Evolutionary conservation across 345 rosid genomes (phyloP), one percentile per base, ranked within the genome.

Genomic region (Conringia planisiliqua): DNA sequence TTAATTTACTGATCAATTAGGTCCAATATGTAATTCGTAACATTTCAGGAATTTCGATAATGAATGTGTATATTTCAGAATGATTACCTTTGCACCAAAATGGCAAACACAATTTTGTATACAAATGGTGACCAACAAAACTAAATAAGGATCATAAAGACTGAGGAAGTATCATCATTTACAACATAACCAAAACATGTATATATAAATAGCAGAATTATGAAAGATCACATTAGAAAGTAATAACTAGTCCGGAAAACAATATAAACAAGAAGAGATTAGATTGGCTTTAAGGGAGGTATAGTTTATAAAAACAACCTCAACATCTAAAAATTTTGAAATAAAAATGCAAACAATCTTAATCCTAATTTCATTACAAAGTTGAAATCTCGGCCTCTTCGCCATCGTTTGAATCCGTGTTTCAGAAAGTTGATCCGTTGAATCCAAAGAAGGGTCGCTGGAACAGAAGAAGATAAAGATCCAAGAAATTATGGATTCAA

Each of bases 391-490:
- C 29, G 5, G 32, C 68, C 24, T 32, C 47, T 58, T 71, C 18
- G 2, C 20, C 54, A 38, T 7, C 4, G 35, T 10, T 51, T 61
- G 16, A 61, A 60, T 8, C 42, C 29, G 13, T 65, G 57, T 58
- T 39, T 88, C 83, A 90, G 87, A 90, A 90, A 10, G 94, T 92
- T 48, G 92, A 86, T 72, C 92, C 98, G 17, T 88, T 90, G 63
- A 80, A 91, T 61, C 97, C 96, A 14, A 89, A 75, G 85, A 88
- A 86, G 5, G 93, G 73, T 73, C 84, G 80, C 90, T 88, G 86
- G 46, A 58, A 33, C n/a, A 62, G 29, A 64, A 42, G 51, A 1
- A 0, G 50, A 3, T 0, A 44, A 47, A 55, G 35, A 47, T 7
- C 42, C 13, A 76, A 16, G 22, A n/a, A n/a, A n/a, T n/a, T n/a